Evolutionary conservation across 768 basidiomycete species (phyloP).

Genomic region (Panaeolus cyanescens): DNA sequence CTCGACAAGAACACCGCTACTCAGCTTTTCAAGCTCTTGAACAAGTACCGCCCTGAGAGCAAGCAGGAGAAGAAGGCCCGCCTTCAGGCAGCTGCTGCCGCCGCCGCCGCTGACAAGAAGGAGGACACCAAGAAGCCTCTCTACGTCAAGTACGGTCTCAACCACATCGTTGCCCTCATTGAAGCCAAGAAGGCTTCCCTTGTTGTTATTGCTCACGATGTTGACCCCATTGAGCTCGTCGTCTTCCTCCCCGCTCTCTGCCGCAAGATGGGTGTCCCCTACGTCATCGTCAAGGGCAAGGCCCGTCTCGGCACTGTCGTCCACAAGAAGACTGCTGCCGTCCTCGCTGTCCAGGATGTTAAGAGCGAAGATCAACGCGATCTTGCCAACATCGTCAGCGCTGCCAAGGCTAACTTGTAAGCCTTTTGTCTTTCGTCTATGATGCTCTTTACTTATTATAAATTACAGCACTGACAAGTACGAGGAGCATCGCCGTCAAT

Average conservation of each 20-base stretch:
- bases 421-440: slow-evolving; percentile 30
- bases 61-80: slow-evolving; percentile 98
- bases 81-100: slow-evolving; percentile 75
- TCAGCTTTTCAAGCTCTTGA: slow-evolving; percentile 95
- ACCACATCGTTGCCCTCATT: slow-evolving; percentile 93
- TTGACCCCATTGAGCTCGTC: slow-evolving; percentile 99
- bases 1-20: slow-evolving; percentile 99
- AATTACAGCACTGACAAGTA: slow-evolving; percentile 79
- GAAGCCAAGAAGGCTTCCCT: slow-evolving; percentile 98
- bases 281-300: slow-evolving; percentile 98
- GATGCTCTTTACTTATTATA: slow-evolving; percentile 5
- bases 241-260: slow-evolving; percentile 98
- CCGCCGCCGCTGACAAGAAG: slow-evolving; percentile 79
- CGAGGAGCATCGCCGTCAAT: slow-evolving; percentile 87
- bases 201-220: slow-evolving; percentile 95
- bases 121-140: slow-evolving; percentile 90
- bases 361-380: slow-evolving; percentile 93
- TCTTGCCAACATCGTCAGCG: slow-evolving; percentile 88
- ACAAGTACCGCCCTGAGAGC: slow-evolving; percentile 95
- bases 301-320: slow-evolving; percentile 97
- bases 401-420: slow-evolving; percentile 97
- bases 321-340: slow-evolving; percentile 97
- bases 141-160: slow-evolving; percentile 95
- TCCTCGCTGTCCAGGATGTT: slow-evolving; percentile 91
- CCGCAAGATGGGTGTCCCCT: slow-evolving; percentile 99